A percentile compares a stretch with the other conserved stretches of the same genome.
Conservation (phyloP, 805 yeast genomes). For the Nakazawaea wyomingensis region DNA sequence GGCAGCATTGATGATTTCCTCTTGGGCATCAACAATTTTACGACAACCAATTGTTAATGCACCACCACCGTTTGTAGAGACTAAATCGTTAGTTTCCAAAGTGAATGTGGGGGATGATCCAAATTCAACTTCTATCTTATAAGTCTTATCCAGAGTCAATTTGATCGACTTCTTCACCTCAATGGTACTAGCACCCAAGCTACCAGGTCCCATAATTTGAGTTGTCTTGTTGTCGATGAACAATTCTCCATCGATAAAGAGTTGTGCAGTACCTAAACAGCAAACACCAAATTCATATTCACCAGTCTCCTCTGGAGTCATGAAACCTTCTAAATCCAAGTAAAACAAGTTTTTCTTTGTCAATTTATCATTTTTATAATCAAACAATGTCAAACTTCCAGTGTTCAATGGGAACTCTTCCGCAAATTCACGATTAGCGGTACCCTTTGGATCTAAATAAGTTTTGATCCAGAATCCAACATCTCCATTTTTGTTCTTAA, state of each 20-base stretch:
- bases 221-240: slow-evolving; percentile 40
- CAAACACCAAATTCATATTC: slow-evolving; percentile 36
- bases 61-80: slow-evolving; percentile 30
- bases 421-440: slow-evolving; percentile 20
- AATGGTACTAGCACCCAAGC: slow-evolving; percentile 38
- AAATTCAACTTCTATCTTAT: slow-evolving; percentile 34
- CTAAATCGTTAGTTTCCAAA: slow-evolving; percentile 16
- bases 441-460: slow-evolving; percentile 23
- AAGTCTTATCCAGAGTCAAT: slow-evolving; percentile 29
- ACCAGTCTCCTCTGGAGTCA: slow-evolving; percentile 31
- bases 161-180: slow-evolving; percentile 26
- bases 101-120: slow-evolving; percentile 36
- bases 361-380: slow-evolving; percentile 18
- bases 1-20: slow-evolving; percentile 37
- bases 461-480: slow-evolving; percentile 25
- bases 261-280: slow-evolving; percentile 36
- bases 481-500: slow-evolving; percentile 19
- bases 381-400: slow-evolving; percentile 18
- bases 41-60: slow-evolving; percentile 29
- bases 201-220: slow-evolving; percentile 34
- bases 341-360: slow-evolving; percentile 26
- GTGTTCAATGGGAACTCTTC: slow-evolving; percentile 22
- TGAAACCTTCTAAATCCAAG: slow-evolving; percentile 34
- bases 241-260: slow-evolving; percentile 37
- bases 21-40: slow-evolving; percentile 23